Evolutionary conservation across 495 filamentous ascomycete species (phyloP), one percentile per base, ranked within the genome.

Genomic region (Talaromyces proteolyticus): DNA sequence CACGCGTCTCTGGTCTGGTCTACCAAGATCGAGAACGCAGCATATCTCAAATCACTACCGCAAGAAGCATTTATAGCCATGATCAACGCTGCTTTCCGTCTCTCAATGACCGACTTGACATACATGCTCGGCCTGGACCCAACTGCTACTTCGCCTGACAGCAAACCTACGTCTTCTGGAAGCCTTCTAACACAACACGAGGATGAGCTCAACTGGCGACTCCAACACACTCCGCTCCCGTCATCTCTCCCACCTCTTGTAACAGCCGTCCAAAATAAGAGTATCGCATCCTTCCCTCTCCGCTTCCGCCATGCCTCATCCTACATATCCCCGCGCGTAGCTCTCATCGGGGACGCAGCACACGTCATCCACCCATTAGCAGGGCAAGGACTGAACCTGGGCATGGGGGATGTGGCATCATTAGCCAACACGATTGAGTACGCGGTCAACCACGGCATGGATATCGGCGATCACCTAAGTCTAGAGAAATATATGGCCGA

Each of bases 321-420:
- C 3, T 98, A 98, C 67, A 88, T 91, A 51, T 87, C 84, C 1
- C 86, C 93, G 53, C 85, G 93, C 3, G 74, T 95, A 8, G 93
- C 91, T 0, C 79, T 98, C 1, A 80, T 96, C 34, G 93, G 91
- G 44, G 93, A 98, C 57, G 93, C 93, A 3, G 94, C 93, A 6
- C 93, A 98, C 62, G 91, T 90, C 21, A 82, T 95, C 57, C 93
- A 98, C 63, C 93, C 93, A 0, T 80, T 98, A 21, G 93, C 91
- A 1, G 93, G 93, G 4, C 93, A 97, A 63, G 93, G 93, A 1
- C 77, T 98, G 14, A 98, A 98, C 60, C 89, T 94, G 57, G 93
- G 93, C 3, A 81, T 95, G 49, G 89, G 80, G 16, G 93, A 98
- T 62, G 85, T 92, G 1, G 80, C 88, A 46, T 82, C 84, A 36